Evolutionary conservation across 2,329 filamentous ascomycete genomes (phyloP), one percentile per base, ranked within the genome.

Genomic region (Leptodontidium sp.): DNA sequence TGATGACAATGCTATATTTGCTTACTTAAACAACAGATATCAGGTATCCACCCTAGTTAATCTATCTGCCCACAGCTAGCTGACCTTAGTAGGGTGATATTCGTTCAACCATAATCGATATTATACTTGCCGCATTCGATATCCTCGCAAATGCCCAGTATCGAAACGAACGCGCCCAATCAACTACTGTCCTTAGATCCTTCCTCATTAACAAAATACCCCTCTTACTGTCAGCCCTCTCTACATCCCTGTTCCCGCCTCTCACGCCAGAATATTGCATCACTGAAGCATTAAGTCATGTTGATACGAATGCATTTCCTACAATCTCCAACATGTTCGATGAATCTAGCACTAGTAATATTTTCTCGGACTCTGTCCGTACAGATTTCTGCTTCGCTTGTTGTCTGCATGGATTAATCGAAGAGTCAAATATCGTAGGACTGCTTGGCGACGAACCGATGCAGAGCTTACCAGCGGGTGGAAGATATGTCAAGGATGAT

Each of bases 301-400:
- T 91, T 45, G 88, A 91, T 66, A 84, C 85, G 0, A 86, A 88
- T 66, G 83, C 85, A 0, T 91, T 91, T 72, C 88, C 89, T 4
- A 87, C 89, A 0, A 85, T 91, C 65, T 89, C 89, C 12, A 87
- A 88, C 61, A 85, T 89, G 74, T 90, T 90, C 68, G 84, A 88
- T 63, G 87, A 88, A 26, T 84, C 84, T 77, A 82, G 81, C 43
- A 82, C 80, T 21, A 82, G 81, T 14, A 88, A 85, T 64, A 87
- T 86, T 64, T 84, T 86, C 47, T 82, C 91, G 2, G 87, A 88
- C 35, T 87, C 90, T 69, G 93, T 93, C 35, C 87, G 90, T 32
- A 92, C 91, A 81, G 84, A 98, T 70, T 98, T 98, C 73, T 87
- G 97, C 50, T 96, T 97, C 72, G 90, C 95, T 0, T 99, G 96